phyloP scores from a whole-genome alignment of 2,329 filamentous ascomycete genomes.

The Didymellaceae sp. region DNA sequence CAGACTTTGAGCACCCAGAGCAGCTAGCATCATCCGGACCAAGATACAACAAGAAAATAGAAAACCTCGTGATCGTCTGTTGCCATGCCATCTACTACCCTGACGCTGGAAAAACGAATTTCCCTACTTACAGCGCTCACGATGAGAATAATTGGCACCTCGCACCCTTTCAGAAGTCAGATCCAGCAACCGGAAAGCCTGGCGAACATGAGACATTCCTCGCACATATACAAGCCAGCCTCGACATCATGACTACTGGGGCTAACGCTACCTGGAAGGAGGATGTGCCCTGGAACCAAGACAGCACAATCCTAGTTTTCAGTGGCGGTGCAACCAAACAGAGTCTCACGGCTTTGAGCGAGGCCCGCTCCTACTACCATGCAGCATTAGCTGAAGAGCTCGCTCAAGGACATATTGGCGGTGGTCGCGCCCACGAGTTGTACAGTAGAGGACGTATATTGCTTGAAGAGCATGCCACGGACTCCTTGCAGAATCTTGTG shows the following conservation, averaged over 20 bases:
- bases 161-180: constrained; percentile 70
- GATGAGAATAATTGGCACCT: constrained; percentile 66
- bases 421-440: constrained; percentile 33
- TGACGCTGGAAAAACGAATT: constrained; percentile 31
- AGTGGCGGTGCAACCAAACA: constrained; percentile 66
- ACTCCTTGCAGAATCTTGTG: constrained; percentile 85
- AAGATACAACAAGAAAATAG: constrained; percentile 35
- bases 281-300: constrained; percentile 21
- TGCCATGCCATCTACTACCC: constrained; percentile 78
- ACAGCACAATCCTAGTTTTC: constrained; percentile 65
- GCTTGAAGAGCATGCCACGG: constrained; percentile 75
- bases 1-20: constrained; percentile 36
- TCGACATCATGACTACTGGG: constrained; percentile 59
- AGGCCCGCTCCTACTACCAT: constrained; percentile 47
- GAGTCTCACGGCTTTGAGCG: constrained; percentile 38
- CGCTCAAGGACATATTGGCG: constrained; percentile 28
- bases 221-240: constrained; percentile 72
- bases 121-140: constrained; percentile 39
- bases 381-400: constrained; percentile 38
- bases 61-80: constrained; percentile 76
- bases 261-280: constrained; percentile 47
- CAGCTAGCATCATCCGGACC: constrained; percentile 33
- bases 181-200: constrained; percentile 49
- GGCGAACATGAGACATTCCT: constrained; percentile 82
- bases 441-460: constrained; percentile 56